Evolutionary conservation across 768 basidiomycete genomes (phyloP).

Genomic region (Hygrocybe punicea): DNA sequence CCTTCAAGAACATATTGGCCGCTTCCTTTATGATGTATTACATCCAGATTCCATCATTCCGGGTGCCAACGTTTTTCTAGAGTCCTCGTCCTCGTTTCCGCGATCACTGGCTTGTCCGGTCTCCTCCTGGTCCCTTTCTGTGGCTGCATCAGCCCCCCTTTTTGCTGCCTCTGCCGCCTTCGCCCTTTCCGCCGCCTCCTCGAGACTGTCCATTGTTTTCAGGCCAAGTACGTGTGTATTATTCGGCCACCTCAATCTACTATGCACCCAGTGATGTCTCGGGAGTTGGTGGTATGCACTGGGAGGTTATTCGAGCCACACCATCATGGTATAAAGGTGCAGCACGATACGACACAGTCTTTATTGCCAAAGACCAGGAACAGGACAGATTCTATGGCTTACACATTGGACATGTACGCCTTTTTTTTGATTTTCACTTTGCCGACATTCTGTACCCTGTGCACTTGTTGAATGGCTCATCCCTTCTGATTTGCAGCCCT

Average conservation of each 20-base stretch:
- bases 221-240: neutral
- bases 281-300: conserved; percentile 14
- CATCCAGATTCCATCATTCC: neutral
- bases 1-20: conserved; percentile 19
- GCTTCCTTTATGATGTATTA: conserved; percentile 23
- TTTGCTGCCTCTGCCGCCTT: too few relatives aligned
- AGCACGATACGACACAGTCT: conserved; percentile 24
- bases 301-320: conserved; percentile 25
- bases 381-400: conserved; percentile 22
- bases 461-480: conserved; percentile 34
- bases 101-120: too few relatives aligned
- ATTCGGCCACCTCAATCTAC: neutral
- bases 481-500: conserved; percentile 16
- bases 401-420: conserved; percentile 21
- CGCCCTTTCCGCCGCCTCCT: too few relatives aligned
- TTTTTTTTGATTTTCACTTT: conserved; percentile 29
- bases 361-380: conserved; percentile 16
- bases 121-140: too few relatives aligned
- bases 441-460: conserved; percentile 18
- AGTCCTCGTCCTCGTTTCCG: too few relatives aligned
- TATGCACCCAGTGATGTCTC: neutral
- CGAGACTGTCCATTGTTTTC: conserved; percentile 3
- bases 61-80: neutral
- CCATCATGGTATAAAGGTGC: conserved; percentile 18
- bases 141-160: too few relatives aligned